Evolutionary conservation across 2,329 filamentous ascomycete species (phyloP).

Genomic region (Aspergillus felis): DNA sequence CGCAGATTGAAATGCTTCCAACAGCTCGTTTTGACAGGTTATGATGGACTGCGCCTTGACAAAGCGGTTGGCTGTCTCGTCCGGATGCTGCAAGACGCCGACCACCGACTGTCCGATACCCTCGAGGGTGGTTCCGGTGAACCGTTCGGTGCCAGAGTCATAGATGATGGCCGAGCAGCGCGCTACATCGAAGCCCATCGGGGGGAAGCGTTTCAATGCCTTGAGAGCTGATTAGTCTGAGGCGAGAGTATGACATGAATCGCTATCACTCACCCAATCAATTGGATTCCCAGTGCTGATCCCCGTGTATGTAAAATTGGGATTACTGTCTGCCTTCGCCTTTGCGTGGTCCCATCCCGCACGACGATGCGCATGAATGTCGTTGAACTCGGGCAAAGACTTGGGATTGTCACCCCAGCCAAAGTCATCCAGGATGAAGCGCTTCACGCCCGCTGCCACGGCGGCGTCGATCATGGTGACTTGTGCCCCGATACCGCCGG

Average conservation of each 20-base stretch:
- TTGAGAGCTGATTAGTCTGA: not conserved
- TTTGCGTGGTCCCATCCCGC: conserved; percentile 2
- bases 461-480: conserved; percentile 56
- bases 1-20: conserved; percentile 6
- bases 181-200: conserved; percentile 6
- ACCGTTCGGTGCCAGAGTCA: conserved; percentile 6
- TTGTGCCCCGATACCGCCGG: conserved; percentile 42
- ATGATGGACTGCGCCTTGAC: conserved; percentile 4
- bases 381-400: not conserved
- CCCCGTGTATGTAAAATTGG: conserved; percentile 3
- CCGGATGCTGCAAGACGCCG: conserved; percentile 4
- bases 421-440: conserved; percentile 62
- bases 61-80: conserved; percentile 8
- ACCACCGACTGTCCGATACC: conserved; percentile 10
- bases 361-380: not conserved
- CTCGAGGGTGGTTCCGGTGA: conserved; percentile 4
- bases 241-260: not conserved
- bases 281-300: conserved; percentile 6
- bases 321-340: not conserved
- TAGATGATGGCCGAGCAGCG: conserved; percentile 3
- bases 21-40: conserved; percentile 7
- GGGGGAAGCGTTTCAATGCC: conserved; percentile 3
- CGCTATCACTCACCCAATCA: conserved; percentile 4
- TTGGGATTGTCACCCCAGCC: not conserved
- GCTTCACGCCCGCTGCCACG: conserved; percentile 55